These are phyloP conservation scores for Candida sanyiensis DNA, from an alignment of 805 yeast genomes.

Conservation along the genomic window DNA sequence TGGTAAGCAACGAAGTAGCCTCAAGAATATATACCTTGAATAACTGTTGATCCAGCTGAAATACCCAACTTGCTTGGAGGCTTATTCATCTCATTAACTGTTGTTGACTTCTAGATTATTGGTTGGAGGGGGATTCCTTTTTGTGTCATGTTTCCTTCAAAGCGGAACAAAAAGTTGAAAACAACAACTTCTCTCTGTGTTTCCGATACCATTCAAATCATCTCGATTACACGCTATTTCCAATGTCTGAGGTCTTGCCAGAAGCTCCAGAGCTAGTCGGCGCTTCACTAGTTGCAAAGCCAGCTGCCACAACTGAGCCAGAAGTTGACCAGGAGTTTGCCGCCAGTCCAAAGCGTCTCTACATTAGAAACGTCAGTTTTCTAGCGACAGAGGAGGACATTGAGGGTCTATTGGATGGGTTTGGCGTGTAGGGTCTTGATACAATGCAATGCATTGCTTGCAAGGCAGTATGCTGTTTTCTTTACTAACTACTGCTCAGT, in stretches of 20 bases:
- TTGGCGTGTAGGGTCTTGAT: conserved; percentile 40
- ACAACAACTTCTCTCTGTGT: too few species aligned
- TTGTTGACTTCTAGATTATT: too few species aligned
- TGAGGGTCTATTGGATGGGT: conserved; percentile 37
- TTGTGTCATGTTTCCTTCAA: conserved; percentile 2
- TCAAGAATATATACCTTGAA: too few species aligned
- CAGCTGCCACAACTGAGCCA: background rate
- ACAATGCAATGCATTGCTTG: too few species aligned
- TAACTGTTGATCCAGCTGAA: too few species aligned
- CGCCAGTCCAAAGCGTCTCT: conserved; percentile 34
- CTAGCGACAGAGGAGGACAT: conserved; percentile 50
- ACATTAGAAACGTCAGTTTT: conserved; percentile 49
- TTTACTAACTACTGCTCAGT: conserved; percentile 12
- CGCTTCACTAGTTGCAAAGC: background rate
- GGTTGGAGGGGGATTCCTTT: conserved; percentile 9
- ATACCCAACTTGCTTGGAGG: too few species aligned
- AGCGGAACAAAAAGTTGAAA: too few species aligned
- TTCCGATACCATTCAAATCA: too few species aligned
- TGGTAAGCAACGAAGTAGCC: too few species aligned
- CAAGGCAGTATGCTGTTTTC: too few species aligned
- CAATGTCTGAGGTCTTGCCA: background rate
- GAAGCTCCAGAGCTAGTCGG: background rate
- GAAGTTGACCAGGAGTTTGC: conserved; percentile 1
- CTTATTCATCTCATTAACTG: too few species aligned
- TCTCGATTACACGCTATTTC: background rate